Percentiles rank a stretch among this genome's conserved stretches.
Evolutionary conservation across 2,329 filamentous ascomycete genomes (phyloP).

Genomic region (Pseudocercospora ulei): DNA sequence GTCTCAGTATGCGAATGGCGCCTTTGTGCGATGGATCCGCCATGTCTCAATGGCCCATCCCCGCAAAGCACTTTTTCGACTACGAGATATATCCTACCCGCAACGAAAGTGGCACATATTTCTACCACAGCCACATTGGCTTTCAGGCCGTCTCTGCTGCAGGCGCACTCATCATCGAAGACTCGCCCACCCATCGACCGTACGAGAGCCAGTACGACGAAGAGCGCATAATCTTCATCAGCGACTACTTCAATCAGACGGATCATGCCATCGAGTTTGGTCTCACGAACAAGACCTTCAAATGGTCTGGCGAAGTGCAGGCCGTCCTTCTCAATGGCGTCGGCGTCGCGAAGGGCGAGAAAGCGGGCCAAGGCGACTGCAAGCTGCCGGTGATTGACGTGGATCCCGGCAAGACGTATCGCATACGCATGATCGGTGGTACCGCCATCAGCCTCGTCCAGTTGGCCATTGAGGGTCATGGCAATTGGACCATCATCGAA

Average conservation of each 20-base stretch:
- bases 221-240: slow-evolving; percentile 48
- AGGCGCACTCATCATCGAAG: slow-evolving; percentile 52
- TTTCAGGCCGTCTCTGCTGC: slow-evolving; percentile 52
- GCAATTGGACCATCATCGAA: slow-evolving; percentile 49
- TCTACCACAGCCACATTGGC: slow-evolving; percentile 58
- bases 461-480: slow-evolving; percentile 50
- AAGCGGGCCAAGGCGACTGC: slow-evolving; percentile 21
- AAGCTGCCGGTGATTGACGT: slow-evolving; percentile 46
- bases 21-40: slow-evolving; percentile 58
- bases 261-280: slow-evolving; percentile 46
- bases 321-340: slow-evolving; percentile 50
- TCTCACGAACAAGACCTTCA: slow-evolving; percentile 44
- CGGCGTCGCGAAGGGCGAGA: slow-evolving; percentile 19
- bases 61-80: slow-evolving; percentile 54
- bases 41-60: slow-evolving; percentile 56
- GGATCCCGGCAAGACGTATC: slow-evolving; percentile 51
- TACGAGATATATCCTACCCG: slow-evolving; percentile 51
- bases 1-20: slow-evolving; percentile 49
- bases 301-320: slow-evolving; percentile 51
- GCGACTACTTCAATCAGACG: slow-evolving; percentile 50
- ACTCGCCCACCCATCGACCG: slow-evolving; percentile 36
- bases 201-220: slow-evolving; percentile 51
- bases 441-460: slow-evolving; percentile 48
- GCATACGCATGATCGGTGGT: slow-evolving; percentile 51
- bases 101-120: slow-evolving; percentile 54